phyloP scores from a whole-genome alignment of 371 early-diverging fungal genomes.

The Amoeboaphelidium protococcarum region DNA sequence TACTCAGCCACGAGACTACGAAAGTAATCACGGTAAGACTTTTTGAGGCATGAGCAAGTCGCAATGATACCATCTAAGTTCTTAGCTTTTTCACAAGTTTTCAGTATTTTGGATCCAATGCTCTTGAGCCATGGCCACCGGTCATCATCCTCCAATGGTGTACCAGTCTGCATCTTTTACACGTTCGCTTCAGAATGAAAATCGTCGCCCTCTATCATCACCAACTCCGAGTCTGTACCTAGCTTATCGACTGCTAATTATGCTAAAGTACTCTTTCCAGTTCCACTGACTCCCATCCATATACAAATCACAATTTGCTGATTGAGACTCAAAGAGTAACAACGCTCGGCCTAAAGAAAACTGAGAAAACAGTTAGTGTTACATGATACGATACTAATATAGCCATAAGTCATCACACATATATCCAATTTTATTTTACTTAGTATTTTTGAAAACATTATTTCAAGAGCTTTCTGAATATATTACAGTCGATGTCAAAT shows the following conservation, averaged over 20 bases:
- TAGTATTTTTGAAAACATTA: too few species aligned
- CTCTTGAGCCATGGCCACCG: constrained; percentile 30
- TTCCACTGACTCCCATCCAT: constrained; percentile 30
- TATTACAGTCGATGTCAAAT: too few species aligned
- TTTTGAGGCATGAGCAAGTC: constrained; percentile 30
- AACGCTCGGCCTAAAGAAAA: not conserved
- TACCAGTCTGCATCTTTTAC: constrained; percentile 26
- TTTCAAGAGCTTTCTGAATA: too few species aligned
- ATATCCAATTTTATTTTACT: too few species aligned
- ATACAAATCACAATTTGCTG: not conserved
- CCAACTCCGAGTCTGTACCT: not conserved
- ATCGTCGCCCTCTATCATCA: constrained; percentile 25
- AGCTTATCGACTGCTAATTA: too few species aligned
- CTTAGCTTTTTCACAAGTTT: constrained; percentile 6
- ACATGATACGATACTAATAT: not conserved
- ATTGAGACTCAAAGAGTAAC: not conserved
- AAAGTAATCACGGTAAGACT: constrained; percentile 28
- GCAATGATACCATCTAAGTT: constrained; percentile 18
- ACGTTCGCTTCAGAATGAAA: constrained; percentile 25
- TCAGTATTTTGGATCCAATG: too few species aligned
- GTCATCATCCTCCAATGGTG: constrained; percentile 29
- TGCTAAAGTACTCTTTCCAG: constrained; percentile 31
- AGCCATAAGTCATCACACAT: not conserved
- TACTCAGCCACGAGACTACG: too few species aligned
- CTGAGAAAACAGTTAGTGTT: not conserved